These are phyloP conservation scores for Adansonia gregorii DNA, from an alignment of 441 rosid species.

Conservation along the genomic window DNA sequence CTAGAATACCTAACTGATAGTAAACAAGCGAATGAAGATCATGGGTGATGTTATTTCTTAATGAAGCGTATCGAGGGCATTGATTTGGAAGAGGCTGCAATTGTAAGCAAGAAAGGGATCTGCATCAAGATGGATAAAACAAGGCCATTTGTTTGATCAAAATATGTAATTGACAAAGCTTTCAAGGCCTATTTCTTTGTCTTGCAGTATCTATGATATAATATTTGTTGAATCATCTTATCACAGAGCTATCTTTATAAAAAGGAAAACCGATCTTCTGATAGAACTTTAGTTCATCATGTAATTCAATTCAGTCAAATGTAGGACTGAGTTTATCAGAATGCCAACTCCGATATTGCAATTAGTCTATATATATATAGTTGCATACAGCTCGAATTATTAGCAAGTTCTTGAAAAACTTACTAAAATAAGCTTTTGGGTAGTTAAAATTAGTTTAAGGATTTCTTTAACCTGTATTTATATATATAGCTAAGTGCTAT, in stretches of 20 bases:
- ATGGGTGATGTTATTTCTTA: neutral
- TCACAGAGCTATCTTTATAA: neutral
- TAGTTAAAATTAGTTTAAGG: neutral
- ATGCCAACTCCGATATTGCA: neutral
- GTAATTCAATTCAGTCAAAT: neutral
- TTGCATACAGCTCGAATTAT: neutral
- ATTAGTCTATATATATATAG: too few relatives aligned
- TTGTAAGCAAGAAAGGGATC: neutral
- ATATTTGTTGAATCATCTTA: neutral
- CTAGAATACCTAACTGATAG: conserved; percentile 1
- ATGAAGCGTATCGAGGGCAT: neutral
- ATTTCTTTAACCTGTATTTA: neutral
- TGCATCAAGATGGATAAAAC: neutral
- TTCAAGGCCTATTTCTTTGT: neutral
- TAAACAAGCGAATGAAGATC: neutral
- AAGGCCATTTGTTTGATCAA: neutral
- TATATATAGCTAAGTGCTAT: neutral
- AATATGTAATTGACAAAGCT: neutral
- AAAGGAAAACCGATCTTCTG: neutral
- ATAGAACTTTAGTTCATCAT: neutral
- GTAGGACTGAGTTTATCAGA: neutral
- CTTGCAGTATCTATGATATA: neutral
- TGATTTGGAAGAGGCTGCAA: neutral
- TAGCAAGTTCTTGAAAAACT: neutral
- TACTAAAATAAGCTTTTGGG: too few relatives aligned